Evolutionary conservation across 306 rosid genomes (phyloP), one percentile per base, ranked within the genome.

Genomic region (Amphicarpaea edgeworthii): DNA sequence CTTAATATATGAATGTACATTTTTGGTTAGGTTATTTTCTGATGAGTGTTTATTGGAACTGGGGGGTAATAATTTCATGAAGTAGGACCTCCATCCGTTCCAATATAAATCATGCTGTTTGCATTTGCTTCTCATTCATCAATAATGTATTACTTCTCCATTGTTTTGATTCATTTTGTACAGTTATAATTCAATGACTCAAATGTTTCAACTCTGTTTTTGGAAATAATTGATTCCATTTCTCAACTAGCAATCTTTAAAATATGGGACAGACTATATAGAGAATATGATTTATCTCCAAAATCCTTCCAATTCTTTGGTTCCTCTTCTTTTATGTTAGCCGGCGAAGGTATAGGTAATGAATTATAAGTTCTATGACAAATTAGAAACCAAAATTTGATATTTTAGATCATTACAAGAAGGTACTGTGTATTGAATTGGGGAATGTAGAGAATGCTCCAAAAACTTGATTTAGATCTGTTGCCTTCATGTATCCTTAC

Each of bases 21-120:
- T 62, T 40, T 71, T 72, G 17, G 37, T 70, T 6, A 30, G 28
- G 37, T 51, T 79, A 51, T 53, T 16, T 61, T 62, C 64, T 78
- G 53, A 49, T 51, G 41, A 41, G 17, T 45, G 14, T 79, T 45
- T 43, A 45, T 41, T 26, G 24, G 73, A 65, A 65, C 19, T 40
- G 14, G 3, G 64, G 51, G 53, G 14, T 21, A 19, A 24, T 64
- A 24, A 26, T 28, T 42, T 67, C 60, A 21, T 50, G 53, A 24
- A 65, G 16, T 76, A 51, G 45, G 50, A 6, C 19, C 58, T 59
- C 24, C 70, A 20, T 75, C 21, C 38, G 47, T 75, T 75, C 49
- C 21, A 46, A 45, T 20, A 61, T 34, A 75, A 34, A 46, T 46
- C 63, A 15, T 12, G 1, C 12, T 49, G 65, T 64, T 46, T 63